These are phyloP conservation scores for Candida piceae DNA, from an alignment of 805 yeast species.

Conservation along the genomic window DNA sequence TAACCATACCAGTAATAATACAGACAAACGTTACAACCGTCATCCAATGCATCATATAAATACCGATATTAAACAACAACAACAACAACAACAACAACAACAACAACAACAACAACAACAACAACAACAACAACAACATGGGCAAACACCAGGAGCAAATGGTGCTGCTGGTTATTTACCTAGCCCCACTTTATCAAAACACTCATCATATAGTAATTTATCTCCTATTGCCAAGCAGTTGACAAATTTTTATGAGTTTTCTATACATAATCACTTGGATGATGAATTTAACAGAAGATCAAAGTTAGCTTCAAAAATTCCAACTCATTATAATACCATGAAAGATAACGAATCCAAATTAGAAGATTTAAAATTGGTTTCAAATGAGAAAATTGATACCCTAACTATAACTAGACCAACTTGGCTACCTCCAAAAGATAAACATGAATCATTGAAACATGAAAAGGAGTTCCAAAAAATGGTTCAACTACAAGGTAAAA, in stretches of 20 bases:
- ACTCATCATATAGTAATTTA: conserved; percentile 23
- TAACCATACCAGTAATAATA: neutral
- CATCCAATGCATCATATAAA: neutral
- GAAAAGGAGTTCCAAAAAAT: conserved; percentile 46
- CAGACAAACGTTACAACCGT: neutral
- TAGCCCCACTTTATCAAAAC: conserved; percentile 22
- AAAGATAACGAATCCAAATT: conserved; percentile 33
- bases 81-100: conserved; percentile 1
- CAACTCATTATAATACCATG: conserved; percentile 31
- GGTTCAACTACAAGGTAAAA: conserved; percentile 30
- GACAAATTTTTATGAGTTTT: conserved; percentile 36
- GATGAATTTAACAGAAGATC: conserved; percentile 34
- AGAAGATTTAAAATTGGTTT: conserved; percentile 57
- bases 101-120: neutral
- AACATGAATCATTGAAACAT: conserved; percentile 48
- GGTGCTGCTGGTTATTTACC: conserved; percentile 6
- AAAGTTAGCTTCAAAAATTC: conserved; percentile 31
- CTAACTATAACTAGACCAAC: conserved; percentile 63
- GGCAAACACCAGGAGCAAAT: neutral
- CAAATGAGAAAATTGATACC: conserved; percentile 51
- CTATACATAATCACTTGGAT: conserved; percentile 31
- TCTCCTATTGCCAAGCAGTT: conserved; percentile 36
- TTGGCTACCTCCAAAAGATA: conserved; percentile 64
- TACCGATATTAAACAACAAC: neutral
- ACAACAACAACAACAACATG: neutral